These are phyloP conservation scores for Pythium guiyangense DNA, from an alignment of 352 stramenopile genomes.

Conservation along the genomic window DNA sequence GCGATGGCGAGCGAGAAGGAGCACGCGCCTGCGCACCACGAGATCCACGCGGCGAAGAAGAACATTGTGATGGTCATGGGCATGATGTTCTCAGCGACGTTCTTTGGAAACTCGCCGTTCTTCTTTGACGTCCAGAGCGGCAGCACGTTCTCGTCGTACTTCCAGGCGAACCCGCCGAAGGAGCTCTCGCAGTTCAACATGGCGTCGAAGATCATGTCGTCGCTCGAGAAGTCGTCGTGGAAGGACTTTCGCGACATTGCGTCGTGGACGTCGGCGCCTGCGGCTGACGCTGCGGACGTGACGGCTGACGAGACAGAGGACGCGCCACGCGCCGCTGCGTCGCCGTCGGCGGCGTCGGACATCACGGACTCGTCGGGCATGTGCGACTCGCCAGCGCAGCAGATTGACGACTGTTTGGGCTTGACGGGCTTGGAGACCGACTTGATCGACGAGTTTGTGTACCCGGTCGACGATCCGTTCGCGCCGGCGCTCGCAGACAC, in stretches of 20 bases:
- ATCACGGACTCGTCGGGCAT: constrained; percentile 58
- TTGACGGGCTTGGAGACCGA: constrained; percentile 53
- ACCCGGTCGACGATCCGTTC: constrained; percentile 77
- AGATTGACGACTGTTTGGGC: constrained; percentile 36
- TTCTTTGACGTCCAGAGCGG: constrained; percentile 70
- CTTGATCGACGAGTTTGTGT: constrained; percentile 79
- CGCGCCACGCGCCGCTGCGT: constrained; percentile 12
- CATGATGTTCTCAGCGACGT: constrained; percentile 85
- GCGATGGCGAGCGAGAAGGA: constrained; percentile 14
- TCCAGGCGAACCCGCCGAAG: constrained; percentile 67
- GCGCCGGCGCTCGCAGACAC: constrained; percentile 45
- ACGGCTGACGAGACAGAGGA: constrained; percentile 28
- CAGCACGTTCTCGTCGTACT: constrained; percentile 80
- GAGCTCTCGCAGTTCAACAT: constrained; percentile 85
- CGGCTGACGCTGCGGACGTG: constrained; percentile 21
- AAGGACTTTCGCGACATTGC: constrained; percentile 82
- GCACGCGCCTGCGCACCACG: constrained; percentile 36
- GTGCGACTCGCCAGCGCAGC: constrained; percentile 40
- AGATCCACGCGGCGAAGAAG: constrained; percentile 85
- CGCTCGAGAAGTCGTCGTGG: constrained; percentile 87
- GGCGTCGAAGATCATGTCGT: constrained; percentile 78
- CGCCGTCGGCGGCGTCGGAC: constrained; percentile 65
- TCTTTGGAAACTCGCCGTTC: constrained; percentile 73
- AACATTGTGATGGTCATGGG: constrained; percentile 89
- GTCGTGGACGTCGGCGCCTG: constrained; percentile 52